Evolutionary conservation across 1,284 basidiomycete genomes (phyloP).

Genomic region (Prillingera fragicola): DNA sequence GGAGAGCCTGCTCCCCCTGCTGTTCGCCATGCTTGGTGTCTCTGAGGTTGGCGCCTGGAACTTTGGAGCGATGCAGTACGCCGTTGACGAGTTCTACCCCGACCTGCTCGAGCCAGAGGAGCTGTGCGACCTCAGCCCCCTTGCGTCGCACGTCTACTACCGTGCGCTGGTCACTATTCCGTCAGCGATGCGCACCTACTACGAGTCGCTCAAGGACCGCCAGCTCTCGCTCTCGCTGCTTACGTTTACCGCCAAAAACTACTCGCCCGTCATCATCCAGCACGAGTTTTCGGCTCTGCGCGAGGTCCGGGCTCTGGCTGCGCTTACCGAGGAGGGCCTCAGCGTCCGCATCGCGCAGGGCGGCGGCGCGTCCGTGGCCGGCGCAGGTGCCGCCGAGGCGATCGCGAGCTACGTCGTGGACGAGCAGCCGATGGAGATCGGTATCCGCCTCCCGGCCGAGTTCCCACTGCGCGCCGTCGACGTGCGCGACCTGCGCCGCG

Average conservation of each 20-base stretch:
- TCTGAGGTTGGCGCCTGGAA: slow-evolving; percentile 46
- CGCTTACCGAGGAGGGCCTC: slow-evolving; percentile 74
- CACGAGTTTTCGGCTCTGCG: slow-evolving; percentile 75
- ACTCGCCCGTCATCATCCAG: slow-evolving; percentile 82
- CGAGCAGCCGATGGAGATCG: slow-evolving; percentile 90
- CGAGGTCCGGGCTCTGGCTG: slow-evolving; percentile 58
- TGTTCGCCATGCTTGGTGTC: slow-evolving; percentile 62
- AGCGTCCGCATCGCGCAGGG: slow-evolving; percentile 64
- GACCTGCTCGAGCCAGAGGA: slow-evolving; percentile 56
- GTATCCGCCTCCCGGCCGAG: slow-evolving; percentile 76
- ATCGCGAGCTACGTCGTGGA: slow-evolving; percentile 72
- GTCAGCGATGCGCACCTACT: slow-evolving; percentile 77
- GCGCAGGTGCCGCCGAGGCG: slow-evolving; percentile 44
- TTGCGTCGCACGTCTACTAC: slow-evolving; percentile 86
- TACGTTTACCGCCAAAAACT: slow-evolving; percentile 74
- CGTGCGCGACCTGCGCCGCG: slow-evolving; percentile 73
- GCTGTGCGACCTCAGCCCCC: slow-evolving; percentile 54
- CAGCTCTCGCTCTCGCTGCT: slow-evolving; percentile 72
- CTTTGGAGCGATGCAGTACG: slow-evolving; percentile 60
- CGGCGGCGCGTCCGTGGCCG: slow-evolving; percentile 69
- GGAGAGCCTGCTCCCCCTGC: slow-evolving; percentile 64
- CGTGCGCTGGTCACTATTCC: slow-evolving; percentile 74
- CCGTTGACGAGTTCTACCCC: slow-evolving; percentile 78
- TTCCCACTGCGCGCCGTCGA: slow-evolving; percentile 89
- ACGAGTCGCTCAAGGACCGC: slow-evolving; percentile 79